phyloP scores from a whole-genome alignment of 2,329 filamentous ascomycete species.

The Aspergillus vadensis region DNA sequence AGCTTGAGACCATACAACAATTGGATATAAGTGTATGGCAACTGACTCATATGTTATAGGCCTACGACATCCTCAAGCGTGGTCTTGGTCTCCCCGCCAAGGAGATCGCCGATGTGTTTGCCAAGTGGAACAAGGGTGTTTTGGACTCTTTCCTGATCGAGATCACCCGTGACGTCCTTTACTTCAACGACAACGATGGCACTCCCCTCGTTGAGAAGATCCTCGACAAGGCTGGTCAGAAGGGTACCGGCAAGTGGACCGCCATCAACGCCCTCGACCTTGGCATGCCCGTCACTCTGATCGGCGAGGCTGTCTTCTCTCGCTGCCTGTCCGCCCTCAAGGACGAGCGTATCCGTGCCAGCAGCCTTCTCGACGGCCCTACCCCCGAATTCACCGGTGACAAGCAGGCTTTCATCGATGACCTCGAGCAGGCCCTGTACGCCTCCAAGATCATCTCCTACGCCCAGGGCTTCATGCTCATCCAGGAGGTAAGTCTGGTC shows the following conservation, averaged over 20 bases:
- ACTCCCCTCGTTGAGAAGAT: slow-evolving; percentile 96
- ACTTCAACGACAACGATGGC: slow-evolving; percentile 95
- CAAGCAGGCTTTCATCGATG: slow-evolving; percentile 89
- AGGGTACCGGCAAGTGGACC: slow-evolving; percentile 99
- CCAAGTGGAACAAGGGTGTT: slow-evolving; percentile 98
- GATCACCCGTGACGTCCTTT: slow-evolving; percentile 98
- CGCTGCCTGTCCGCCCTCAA: slow-evolving; percentile 95
- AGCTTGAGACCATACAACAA: slow-evolving; percentile 28
- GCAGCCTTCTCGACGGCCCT: slow-evolving; percentile 76
- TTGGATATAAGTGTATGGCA: not conserved
- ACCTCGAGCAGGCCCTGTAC: slow-evolving; percentile 98
- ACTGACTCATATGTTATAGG: slow-evolving; percentile 54
- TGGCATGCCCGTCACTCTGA: slow-evolving; percentile 96
- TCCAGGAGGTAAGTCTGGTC: slow-evolving; percentile 76
- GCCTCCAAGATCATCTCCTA: slow-evolving; percentile 99
- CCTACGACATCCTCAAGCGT: slow-evolving; percentile 99
- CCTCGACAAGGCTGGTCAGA: slow-evolving; percentile 96
- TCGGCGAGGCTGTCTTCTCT: slow-evolving; percentile 93
- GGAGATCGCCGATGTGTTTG: slow-evolving; percentile 93
- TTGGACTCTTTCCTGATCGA: slow-evolving; percentile 99
- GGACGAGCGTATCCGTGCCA: slow-evolving; percentile 83
- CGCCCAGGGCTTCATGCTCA: slow-evolving; percentile 99
- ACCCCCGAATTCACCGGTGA: slow-evolving; percentile 80
- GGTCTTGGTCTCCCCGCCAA: slow-evolving; percentile 84
- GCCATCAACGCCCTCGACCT: slow-evolving; percentile 98